These are phyloP conservation scores for Ganoderma sinense DNA, from an alignment of 1,284 basidiomycete species.

Conservation along the genomic window DNA sequence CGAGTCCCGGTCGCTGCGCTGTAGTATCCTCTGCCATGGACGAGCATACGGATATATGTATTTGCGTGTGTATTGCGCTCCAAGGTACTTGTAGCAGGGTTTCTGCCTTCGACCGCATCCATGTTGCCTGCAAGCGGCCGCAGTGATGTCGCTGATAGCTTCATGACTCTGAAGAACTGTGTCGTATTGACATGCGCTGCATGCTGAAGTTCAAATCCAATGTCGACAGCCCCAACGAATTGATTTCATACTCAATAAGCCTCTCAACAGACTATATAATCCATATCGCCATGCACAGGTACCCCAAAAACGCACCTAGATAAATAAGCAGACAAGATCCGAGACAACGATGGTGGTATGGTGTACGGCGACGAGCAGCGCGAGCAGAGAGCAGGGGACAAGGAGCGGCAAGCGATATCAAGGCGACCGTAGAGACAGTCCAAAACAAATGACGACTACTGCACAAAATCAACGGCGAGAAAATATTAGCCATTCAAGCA, in stretches of 20 bases:
- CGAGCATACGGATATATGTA: too few relatives aligned
- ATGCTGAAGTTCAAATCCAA: too few relatives aligned
- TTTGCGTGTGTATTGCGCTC: too few relatives aligned
- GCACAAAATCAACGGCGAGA: not conserved
- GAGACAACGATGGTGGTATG: not conserved
- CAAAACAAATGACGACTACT: not conserved
- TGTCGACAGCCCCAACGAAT: not conserved
- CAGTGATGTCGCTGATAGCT: too few relatives aligned
- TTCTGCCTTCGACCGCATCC: too few relatives aligned
- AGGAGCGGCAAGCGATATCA: not conserved
- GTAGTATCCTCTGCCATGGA: too few relatives aligned
- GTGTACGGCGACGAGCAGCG: not conserved
- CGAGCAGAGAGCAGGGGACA: not conserved
- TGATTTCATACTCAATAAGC: not conserved
- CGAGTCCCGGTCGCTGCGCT: too few relatives aligned
- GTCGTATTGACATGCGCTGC: too few relatives aligned
- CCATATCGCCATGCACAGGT: not conserved
- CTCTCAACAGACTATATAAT: not conserved
- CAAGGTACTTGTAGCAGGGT: too few relatives aligned
- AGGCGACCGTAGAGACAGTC: not conserved
- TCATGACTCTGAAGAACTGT: too few relatives aligned
- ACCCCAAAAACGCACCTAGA: conserved; percentile 7
- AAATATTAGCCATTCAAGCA: not conserved
- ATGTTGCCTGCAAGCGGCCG: too few relatives aligned
- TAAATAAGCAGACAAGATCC: conserved; percentile 8